Evolutionary conservation across 345 rosid genomes (phyloP).

Genomic region (Schrenkiella parvula): DNA sequence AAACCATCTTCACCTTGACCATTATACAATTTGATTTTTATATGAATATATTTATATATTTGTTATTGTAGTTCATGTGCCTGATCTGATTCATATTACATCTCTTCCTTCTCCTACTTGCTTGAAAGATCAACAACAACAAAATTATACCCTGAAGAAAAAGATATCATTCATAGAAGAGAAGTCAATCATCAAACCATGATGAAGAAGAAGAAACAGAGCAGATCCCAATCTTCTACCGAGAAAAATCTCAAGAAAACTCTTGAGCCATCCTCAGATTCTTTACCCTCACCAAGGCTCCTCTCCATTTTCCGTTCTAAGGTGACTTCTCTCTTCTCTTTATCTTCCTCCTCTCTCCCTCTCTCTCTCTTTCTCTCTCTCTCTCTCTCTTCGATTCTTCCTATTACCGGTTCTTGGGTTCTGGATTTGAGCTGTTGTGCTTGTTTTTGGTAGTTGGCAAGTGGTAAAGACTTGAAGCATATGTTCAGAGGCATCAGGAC

Average conservation of each 20-base stretch:
- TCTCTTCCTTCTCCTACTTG: constrained; percentile 3
- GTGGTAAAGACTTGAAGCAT: constrained; percentile 34
- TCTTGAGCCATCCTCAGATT: constrained; percentile 19
- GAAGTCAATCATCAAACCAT: constrained; percentile 29
- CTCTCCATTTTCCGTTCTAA: constrained; percentile 32
- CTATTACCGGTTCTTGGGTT: neutral
- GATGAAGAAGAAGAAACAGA: constrained; percentile 34
- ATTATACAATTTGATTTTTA: constrained; percentile 3
- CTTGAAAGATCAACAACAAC: constrained; percentile 21
- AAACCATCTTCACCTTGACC: constrained; percentile 19
- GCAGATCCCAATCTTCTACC: constrained; percentile 26
- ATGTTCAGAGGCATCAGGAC: constrained; percentile 26
- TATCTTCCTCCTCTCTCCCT: neutral
- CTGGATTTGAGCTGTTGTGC: constrained; percentile 1
- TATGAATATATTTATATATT: neutral
- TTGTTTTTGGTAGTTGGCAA: constrained; percentile 18
- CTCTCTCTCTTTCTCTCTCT: neutral
- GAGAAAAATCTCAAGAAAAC: constrained; percentile 1
- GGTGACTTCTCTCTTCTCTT: constrained; percentile 17
- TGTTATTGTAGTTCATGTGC: constrained; percentile 16
- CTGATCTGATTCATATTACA: constrained; percentile 27
- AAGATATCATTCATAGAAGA: neutral
- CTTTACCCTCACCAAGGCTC: constrained; percentile 34
- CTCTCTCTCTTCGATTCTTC: neutral
- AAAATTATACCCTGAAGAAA: neutral